Evolutionary conservation across 495 filamentous ascomycete genomes (phyloP).

Genomic region (Stereocaulon alpinum): DNA sequence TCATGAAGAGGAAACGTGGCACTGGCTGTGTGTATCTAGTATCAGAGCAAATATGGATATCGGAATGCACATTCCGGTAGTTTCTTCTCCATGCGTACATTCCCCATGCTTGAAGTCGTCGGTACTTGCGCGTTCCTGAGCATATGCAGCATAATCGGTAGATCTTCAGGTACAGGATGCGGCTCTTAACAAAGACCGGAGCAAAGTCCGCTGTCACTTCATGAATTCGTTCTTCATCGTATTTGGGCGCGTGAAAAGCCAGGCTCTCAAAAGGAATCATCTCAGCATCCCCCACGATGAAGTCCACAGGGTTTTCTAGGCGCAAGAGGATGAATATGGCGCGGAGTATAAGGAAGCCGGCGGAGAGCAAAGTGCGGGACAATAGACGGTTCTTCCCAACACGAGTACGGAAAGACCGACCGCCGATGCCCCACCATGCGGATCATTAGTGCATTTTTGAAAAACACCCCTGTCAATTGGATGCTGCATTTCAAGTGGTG

Average conservation of each 20-base stretch:
- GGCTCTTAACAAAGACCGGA: not conserved
- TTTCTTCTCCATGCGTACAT: too few species aligned
- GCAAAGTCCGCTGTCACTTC: not conserved
- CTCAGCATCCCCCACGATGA: not conserved
- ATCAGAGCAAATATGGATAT: too few species aligned
- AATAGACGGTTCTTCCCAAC: not conserved
- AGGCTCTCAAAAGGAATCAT: not conserved
- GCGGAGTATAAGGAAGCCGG: not conserved
- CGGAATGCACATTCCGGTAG: too few species aligned
- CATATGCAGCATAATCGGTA: not conserved
- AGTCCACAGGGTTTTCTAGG: not conserved
- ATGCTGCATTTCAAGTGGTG: conserved; percentile 1
- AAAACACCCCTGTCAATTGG: conserved; percentile 1
- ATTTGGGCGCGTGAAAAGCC: not conserved
- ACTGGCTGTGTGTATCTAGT: too few species aligned
- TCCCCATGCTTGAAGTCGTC: not conserved
- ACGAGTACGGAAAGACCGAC: conserved; percentile 9
- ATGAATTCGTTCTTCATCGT: not conserved
- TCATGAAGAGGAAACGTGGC: not conserved
- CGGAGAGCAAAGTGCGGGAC: not conserved
- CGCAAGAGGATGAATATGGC: too few species aligned
- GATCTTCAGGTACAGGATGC: conserved; percentile 15
- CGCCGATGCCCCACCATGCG: conserved; percentile 5
- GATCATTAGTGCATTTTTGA: conserved; percentile 7
- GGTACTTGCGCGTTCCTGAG: too few species aligned